Evolutionary conservation across 768 basidiomycete genomes (phyloP).

Genomic region (Leccinum incarnatum): DNA sequence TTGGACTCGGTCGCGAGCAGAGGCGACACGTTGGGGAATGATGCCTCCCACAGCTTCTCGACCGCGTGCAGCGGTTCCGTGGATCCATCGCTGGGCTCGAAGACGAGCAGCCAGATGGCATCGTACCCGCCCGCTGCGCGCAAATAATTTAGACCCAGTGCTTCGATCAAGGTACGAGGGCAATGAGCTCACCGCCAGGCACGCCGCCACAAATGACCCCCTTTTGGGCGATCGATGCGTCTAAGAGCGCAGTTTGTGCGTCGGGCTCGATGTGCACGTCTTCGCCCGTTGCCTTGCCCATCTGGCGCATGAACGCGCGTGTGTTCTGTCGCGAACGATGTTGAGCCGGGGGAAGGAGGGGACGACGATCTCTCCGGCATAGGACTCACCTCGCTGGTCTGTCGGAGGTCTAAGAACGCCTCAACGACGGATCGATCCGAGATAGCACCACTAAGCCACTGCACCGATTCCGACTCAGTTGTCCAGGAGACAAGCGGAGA

Average conservation of each 20-base stretch:
- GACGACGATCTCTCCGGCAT: neutral
- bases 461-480: neutral
- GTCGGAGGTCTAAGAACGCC: constrained; percentile 57
- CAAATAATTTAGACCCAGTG: neutral
- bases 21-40: constrained; percentile 64
- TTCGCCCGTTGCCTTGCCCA: constrained; percentile 62
- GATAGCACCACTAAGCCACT: constrained; percentile 44
- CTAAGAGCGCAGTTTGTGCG: constrained; percentile 80
- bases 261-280: constrained; percentile 88
- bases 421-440: constrained; percentile 39
- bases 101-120: constrained; percentile 90
- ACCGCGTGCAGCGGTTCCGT: constrained; percentile 57
- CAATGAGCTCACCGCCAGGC: constrained; percentile 73
- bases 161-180: neutral
- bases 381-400: constrained; percentile 51
- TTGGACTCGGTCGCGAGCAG: constrained; percentile 68
- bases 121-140: constrained; percentile 91
- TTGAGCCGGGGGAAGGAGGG: neutral
- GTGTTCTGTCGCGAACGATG: constrained; percentile 51
- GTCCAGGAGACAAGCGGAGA: neutral
- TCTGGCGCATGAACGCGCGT: constrained; percentile 74
- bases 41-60: constrained; percentile 61
- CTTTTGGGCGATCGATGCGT: constrained; percentile 69
- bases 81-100: constrained; percentile 51
- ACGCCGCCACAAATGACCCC: constrained; percentile 95